These are phyloP conservation scores for Crithidia bombi DNA, from an alignment of 208 protist genomes.

Conservation along the genomic window DNA sequence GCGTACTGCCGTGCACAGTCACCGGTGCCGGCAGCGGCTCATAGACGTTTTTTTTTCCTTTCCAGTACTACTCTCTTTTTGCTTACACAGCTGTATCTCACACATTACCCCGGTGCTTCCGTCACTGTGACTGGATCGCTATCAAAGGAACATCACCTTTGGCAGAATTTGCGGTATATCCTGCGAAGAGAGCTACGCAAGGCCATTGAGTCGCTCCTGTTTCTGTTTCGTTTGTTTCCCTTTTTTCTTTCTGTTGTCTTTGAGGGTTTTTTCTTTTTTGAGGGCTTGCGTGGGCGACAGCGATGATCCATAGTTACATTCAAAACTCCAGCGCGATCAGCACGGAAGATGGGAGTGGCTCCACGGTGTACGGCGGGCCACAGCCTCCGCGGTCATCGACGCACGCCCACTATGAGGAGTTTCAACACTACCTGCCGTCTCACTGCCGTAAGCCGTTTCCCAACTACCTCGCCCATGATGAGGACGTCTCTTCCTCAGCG, in stretches of 20 bases:
- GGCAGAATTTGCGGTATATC: too few relatives aligned
- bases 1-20: too few relatives aligned
- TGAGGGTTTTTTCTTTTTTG: too few relatives aligned
- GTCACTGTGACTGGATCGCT: too few relatives aligned
- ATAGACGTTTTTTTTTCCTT: background rate
- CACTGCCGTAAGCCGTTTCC: background rate
- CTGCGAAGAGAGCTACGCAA: too few relatives aligned
- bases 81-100: too few relatives aligned
- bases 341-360: conserved; percentile 37
- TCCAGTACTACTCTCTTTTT: background rate
- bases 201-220: too few relatives aligned
- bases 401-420: background rate
- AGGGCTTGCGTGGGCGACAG: background rate
- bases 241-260: background rate
- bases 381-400: background rate
- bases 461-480: background rate
- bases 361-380: conserved; percentile 12
- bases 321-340: conserved; percentile 28
- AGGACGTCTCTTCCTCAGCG: background rate
- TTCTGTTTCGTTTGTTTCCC: background rate
- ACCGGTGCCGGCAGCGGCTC: too few relatives aligned
- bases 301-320: conserved; percentile 36
- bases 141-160: too few relatives aligned
- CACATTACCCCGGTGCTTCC: too few relatives aligned
- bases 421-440: background rate